Percentiles rank a stretch among this genome's conserved stretches.
These are phyloP conservation scores for Phytophthora foliorum DNA, from an alignment of 352 stramenopile genomes.

Conservation along the genomic window DNA sequence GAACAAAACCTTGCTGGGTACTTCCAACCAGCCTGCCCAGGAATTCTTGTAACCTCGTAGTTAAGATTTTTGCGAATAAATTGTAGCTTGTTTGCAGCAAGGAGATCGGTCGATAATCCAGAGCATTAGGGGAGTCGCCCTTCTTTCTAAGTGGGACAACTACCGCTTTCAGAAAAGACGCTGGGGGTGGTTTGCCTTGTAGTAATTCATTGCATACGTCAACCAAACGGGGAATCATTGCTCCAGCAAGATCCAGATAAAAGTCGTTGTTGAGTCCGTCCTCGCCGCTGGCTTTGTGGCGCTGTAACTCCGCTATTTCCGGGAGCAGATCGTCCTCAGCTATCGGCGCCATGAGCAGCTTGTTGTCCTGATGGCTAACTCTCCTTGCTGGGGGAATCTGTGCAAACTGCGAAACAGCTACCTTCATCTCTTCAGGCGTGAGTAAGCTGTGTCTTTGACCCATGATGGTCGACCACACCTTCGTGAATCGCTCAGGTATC, in stretches of 20 bases:
- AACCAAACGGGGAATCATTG: not conserved
- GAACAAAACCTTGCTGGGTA: conserved; percentile 2
- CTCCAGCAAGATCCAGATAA: not conserved
- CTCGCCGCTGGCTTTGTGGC: not conserved
- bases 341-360: not conserved
- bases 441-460: not conserved
- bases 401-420: not conserved
- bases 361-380: not conserved
- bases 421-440: not conserved
- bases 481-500: not conserved
- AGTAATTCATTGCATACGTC: not conserved
- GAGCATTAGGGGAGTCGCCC: not conserved
- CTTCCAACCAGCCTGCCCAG: not conserved
- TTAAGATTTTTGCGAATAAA: not conserved
- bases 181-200: not conserved
- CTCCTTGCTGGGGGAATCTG: not conserved
- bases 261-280: conserved; percentile 9
- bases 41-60: not conserved
- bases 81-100: conserved; percentile 6
- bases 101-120: not conserved
- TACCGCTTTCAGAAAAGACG: not conserved
- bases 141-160: conserved; percentile 2
- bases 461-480: not conserved
- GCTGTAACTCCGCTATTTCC: not conserved
- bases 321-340: not conserved